Percentiles rank a stretch among this genome's conserved stretches.
phyloP scores from a whole-genome alignment of 768 basidiomycete genomes.

The Kwoniella bestiolae region DNA sequence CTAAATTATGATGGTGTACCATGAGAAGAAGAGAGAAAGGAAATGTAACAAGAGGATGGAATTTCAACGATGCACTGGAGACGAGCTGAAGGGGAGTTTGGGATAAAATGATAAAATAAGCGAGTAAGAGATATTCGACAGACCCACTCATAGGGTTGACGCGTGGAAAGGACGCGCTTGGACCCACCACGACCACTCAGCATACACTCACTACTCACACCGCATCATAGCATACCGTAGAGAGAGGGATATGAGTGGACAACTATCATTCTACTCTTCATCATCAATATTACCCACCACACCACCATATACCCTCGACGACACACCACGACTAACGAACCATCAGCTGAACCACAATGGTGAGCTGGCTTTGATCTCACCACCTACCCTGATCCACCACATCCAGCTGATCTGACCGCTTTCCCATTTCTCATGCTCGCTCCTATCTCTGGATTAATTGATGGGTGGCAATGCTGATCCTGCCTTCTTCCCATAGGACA shows the following conservation, averaged over 20 bases:
- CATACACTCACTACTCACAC: background rate
- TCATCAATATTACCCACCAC: background rate
- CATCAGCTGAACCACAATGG: constrained; percentile 13
- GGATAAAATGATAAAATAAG: constrained; percentile 25
- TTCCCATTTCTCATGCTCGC: background rate
- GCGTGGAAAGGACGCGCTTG: constrained; percentile 17
- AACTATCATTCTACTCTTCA: background rate
- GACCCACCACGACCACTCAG: constrained; percentile 2
- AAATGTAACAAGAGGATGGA: constrained; percentile 7
- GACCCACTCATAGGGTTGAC: background rate
- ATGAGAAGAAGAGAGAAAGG: constrained; percentile 16
- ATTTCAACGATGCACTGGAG: background rate
- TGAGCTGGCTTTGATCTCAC: background rate
- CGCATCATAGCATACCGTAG: background rate
- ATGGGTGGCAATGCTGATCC: constrained; percentile 16
- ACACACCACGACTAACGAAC: background rate
- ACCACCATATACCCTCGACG: background rate
- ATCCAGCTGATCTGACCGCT: constrained; percentile 4
- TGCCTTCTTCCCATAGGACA: constrained; percentile 55
- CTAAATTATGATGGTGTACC: constrained; percentile 31
- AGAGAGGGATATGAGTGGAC: background rate
- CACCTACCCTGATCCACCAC: background rate
- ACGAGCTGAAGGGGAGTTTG: background rate
- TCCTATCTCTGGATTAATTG: no score
- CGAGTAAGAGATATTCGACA: constrained; percentile 4